Conservation (phyloP, 257 asterid genomes). For the Solanum commersonii region DNA sequence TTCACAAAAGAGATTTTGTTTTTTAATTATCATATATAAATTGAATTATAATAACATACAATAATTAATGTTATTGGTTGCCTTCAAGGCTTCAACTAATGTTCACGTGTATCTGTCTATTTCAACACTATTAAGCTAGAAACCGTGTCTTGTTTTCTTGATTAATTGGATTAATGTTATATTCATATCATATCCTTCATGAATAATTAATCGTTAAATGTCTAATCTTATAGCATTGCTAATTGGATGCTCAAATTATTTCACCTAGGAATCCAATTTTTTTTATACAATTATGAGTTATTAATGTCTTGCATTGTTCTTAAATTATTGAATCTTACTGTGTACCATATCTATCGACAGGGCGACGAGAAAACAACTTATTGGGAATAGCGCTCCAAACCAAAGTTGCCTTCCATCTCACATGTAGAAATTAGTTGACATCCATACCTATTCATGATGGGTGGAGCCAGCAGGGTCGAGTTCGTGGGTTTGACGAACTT, state of each 20-base stretch:
- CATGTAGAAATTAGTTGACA: background rate
- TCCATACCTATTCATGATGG: background rate
- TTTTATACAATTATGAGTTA: too few relatives aligned
- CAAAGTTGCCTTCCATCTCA: background rate
- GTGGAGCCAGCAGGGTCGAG: background rate
- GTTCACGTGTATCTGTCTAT: background rate
- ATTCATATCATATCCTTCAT: background rate
- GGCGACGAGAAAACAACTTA: background rate
- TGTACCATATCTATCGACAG: background rate
- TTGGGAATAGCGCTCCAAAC: background rate
- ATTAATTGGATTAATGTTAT: background rate
- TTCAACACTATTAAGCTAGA: background rate
- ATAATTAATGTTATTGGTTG: too few relatives aligned
- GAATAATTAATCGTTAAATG: background rate
- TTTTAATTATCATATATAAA: background rate
- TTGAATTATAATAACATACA: too few relatives aligned
- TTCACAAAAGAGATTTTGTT: too few relatives aligned
- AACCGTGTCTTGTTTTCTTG: background rate
- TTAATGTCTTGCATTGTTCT: background rate
- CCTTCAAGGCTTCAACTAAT: background rate
- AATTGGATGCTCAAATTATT: background rate
- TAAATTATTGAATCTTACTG: too few relatives aligned
- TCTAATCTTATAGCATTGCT: background rate
- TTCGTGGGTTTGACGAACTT: accelerated
- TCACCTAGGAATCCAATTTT: background rate